Percentiles rank a stretch among this genome's conserved stretches.
Conservation (phyloP, 352 stramenopile genomes). For the Thalassiosira exigua region DNA sequence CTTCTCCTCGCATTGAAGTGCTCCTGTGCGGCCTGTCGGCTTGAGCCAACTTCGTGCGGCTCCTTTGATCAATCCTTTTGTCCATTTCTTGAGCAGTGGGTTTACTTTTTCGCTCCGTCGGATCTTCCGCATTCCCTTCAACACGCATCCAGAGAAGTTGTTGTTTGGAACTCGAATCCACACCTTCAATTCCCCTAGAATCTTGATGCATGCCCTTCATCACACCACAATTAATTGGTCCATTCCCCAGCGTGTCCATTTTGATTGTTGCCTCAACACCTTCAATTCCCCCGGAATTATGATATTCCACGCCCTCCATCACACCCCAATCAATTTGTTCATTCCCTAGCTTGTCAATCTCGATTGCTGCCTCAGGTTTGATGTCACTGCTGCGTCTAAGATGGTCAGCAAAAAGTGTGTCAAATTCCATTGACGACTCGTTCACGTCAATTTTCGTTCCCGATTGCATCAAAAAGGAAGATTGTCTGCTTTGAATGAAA, state of each 20-base stretch:
- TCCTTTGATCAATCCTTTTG: neutral
- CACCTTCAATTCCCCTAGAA: neutral
- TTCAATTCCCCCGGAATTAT: neutral
- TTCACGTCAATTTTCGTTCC: neutral
- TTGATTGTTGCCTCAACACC: neutral
- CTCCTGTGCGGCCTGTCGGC: no score
- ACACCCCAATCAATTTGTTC: neutral
- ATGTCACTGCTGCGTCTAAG: neutral
- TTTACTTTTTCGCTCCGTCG: no score
- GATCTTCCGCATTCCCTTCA: no score
- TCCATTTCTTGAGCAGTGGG: no score
- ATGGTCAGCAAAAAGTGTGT: neutral
- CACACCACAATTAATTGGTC: neutral
- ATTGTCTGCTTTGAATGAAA: neutral
- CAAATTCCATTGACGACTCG: neutral
- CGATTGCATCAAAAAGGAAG: neutral
- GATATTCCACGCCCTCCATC: neutral
- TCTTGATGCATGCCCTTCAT: no score
- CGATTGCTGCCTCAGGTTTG: no score
- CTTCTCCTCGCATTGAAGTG: neutral
- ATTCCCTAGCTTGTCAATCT: neutral
- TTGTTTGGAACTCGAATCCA: neutral
- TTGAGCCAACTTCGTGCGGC: neutral
- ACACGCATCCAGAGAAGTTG: no score
- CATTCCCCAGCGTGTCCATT: neutral